These are phyloP conservation scores for Anthracocystis setariae DNA, from an alignment of 1,284 basidiomycete genomes.

Conservation along the genomic window DNA sequence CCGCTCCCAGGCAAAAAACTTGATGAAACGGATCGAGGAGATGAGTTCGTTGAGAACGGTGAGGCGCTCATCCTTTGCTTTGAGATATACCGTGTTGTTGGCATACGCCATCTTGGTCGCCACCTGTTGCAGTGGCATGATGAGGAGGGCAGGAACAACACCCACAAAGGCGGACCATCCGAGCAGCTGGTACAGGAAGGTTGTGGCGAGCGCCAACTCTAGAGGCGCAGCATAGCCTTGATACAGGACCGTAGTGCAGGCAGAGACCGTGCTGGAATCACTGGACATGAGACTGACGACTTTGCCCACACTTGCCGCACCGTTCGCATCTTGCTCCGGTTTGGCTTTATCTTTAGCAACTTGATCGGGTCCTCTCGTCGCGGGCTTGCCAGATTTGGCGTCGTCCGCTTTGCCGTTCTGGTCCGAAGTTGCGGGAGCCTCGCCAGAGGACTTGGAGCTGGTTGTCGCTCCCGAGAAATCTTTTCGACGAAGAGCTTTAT, in stretches of 20 bases:
- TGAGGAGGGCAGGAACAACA: constrained; percentile 28
- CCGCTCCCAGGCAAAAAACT: constrained; percentile 57
- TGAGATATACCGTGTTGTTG: constrained; percentile 20
- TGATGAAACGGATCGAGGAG: constrained; percentile 54
- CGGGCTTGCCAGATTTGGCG: background rate
- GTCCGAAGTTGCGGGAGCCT: constrained; percentile 70
- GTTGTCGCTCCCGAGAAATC: constrained; percentile 81
- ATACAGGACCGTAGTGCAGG: constrained; percentile 17
- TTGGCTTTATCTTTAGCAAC: constrained; percentile 6
- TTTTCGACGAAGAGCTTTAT: constrained; percentile 85
- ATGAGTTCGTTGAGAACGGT: constrained; percentile 49
- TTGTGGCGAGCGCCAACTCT: constrained; percentile 43
- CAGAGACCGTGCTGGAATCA: constrained; percentile 29
- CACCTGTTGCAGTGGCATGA: constrained; percentile 40
- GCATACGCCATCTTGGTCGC: constrained; percentile 21
- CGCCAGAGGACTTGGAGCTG: constrained; percentile 70
- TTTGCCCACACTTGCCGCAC: constrained; percentile 37
- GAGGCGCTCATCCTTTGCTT: constrained; percentile 43
- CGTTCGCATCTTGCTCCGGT: constrained; percentile 21
- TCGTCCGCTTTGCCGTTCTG: constrained; percentile 31
- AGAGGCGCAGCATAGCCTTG: constrained; percentile 40
- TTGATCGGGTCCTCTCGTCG: constrained; percentile 1
- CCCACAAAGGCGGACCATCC: constrained; percentile 53
- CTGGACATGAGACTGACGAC: constrained; percentile 45
- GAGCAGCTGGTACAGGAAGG: constrained; percentile 52